Evolutionary conservation across 371 early-diverging fungal species (phyloP).

Genomic region (Hamiltosporidium tvaerminnensis): DNA sequence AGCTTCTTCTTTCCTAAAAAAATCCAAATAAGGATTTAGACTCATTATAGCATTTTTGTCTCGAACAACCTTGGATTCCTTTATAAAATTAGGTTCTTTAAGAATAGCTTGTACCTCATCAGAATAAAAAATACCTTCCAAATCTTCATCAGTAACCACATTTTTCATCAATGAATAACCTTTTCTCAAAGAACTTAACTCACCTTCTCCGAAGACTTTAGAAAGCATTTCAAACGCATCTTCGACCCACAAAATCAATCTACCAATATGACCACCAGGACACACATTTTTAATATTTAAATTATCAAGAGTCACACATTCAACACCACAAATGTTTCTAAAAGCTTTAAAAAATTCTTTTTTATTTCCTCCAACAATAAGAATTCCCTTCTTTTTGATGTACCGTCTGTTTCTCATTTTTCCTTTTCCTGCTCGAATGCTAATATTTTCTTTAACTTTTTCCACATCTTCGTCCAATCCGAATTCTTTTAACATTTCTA

Average conservation of each 20-base stretch:
- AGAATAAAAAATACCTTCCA: conserved; percentile 84
- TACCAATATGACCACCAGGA: conserved; percentile 96
- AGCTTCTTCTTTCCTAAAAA: too few species aligned
- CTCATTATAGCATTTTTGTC: conserved; percentile 66
- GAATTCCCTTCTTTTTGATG: conserved; percentile 86
- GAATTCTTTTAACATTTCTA: conserved; percentile 71
- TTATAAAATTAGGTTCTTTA: conserved; percentile 61
- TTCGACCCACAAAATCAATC: conserved; percentile 98
- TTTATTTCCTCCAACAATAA: conserved; percentile 64
- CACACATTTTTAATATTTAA: conserved; percentile 91
- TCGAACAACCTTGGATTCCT: conserved; percentile 65
- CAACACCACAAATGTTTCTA: conserved; percentile 97
- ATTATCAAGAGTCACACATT: conserved; percentile 66
- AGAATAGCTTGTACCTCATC: conserved; percentile 84
- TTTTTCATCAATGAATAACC: conserved; percentile 72
- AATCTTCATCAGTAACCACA: conserved; percentile 77
- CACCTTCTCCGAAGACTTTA: conserved; percentile 70
- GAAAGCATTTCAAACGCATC: conserved; percentile 79
- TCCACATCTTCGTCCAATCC: conserved; percentile 82
- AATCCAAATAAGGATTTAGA: too few species aligned
- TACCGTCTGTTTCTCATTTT: conserved; percentile 97
- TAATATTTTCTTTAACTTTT: conserved; percentile 84
- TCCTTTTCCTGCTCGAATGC: conserved; percentile 89
- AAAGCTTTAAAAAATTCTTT: conserved; percentile 67
- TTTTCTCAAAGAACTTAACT: conserved; percentile 68